Evolutionary conservation across 306 rosid species (phyloP).

Genomic region (Astragalus membranaceus): DNA sequence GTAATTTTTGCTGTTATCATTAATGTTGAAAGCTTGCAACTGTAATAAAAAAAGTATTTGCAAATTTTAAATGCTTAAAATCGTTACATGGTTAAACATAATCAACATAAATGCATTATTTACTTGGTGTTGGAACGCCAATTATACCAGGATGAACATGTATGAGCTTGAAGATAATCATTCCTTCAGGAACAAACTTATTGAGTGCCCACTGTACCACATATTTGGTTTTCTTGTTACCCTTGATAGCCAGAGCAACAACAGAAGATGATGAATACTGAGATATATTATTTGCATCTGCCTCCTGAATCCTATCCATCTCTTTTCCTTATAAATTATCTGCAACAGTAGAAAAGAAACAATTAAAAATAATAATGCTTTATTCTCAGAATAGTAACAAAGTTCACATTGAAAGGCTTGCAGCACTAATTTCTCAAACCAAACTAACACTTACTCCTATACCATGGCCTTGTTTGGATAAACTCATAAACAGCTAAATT

Average conservation of each 20-base stretch:
- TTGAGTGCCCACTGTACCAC: slow-evolving; percentile 75
- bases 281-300: slow-evolving; percentile 10
- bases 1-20: background rate
- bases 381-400: background rate
- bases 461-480: no score
- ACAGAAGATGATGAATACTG: slow-evolving; percentile 28
- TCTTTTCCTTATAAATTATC: slow-evolving; percentile 13
- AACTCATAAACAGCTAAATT: background rate
- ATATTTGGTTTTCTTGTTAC: slow-evolving; percentile 66
- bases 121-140: slow-evolving; percentile 80
- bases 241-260: slow-evolving; percentile 81
- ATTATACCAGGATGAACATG: slow-evolving; percentile 59
- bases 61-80: slow-evolving; percentile 5
- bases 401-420: background rate
- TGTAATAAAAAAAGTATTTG: background rate
- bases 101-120: slow-evolving; percentile 2
- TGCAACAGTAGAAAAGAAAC: slow-evolving; percentile 5
- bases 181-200: slow-evolving; percentile 75
- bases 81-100: background rate
- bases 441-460: background rate
- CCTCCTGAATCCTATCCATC: slow-evolving; percentile 41
- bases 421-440: background rate
- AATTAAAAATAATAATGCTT: background rate
- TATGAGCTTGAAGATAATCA: slow-evolving; percentile 52
- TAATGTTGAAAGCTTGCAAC: background rate